These are phyloP conservation scores for Sporobolomyces pararoseus DNA, from an alignment of 768 basidiomycete species.

Conservation along the genomic window DNA sequence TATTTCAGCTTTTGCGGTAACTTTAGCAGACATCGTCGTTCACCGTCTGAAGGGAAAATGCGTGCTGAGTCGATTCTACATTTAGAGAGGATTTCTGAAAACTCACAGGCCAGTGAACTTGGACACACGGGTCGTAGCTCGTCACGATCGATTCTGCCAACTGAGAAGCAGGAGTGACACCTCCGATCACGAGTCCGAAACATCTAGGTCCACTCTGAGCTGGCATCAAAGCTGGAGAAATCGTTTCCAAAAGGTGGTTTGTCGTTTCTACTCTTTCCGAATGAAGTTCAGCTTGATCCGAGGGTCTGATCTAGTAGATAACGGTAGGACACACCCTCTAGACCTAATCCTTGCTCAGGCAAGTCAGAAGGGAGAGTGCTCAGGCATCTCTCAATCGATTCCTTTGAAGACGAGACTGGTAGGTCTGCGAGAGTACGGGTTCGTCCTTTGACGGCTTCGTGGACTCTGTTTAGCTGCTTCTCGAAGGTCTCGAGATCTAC, in stretches of 20 bases:
- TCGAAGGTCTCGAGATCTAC: background rate
- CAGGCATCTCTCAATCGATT: conserved; percentile 40
- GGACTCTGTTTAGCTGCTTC: conserved; percentile 6
- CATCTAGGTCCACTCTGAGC: conserved; percentile 51
- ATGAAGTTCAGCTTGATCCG: background rate
- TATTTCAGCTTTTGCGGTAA: too few relatives aligned
- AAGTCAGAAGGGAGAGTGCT: conserved; percentile 45
- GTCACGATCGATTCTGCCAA: conserved; percentile 51
- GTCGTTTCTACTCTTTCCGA: conserved; percentile 21
- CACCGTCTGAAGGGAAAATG: too few relatives aligned
- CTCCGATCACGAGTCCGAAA: conserved; percentile 44
- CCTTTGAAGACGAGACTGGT: conserved; percentile 18
- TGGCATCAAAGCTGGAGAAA: conserved; percentile 48
- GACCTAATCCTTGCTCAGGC: conserved; percentile 49
- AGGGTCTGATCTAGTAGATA: background rate
- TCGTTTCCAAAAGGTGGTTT: conserved; percentile 44
- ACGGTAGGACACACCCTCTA: conserved; percentile 31
- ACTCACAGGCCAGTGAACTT: conserved; percentile 47
- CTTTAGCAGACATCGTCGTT: too few relatives aligned
- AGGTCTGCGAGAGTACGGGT: background rate
- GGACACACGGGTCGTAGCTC: conserved; percentile 51
- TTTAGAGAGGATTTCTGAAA: too few relatives aligned
- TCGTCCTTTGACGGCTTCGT: background rate
- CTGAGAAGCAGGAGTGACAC: conserved; percentile 49
- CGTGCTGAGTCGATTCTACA: too few relatives aligned